phyloP scores from a whole-genome alignment of 2,329 filamentous ascomycete species.

The Fusarium sp. region DNA sequence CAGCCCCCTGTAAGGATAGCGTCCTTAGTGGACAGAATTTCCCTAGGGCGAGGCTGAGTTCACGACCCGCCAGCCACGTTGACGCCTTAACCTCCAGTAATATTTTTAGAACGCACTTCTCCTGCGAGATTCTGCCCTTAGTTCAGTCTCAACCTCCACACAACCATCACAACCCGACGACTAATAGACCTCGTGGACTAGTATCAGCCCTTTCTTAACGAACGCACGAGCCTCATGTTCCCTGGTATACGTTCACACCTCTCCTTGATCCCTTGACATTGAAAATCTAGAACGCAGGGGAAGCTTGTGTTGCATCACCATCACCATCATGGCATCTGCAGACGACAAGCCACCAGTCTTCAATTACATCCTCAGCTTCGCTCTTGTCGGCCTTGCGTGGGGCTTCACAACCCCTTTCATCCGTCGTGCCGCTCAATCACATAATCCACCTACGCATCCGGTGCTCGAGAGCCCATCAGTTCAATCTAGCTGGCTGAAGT shows the following conservation, averaged over 20 bases:
- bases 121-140: conserved; percentile 22
- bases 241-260: conserved; percentile 10
- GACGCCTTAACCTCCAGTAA: conserved; percentile 33
- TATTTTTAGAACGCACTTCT: conserved; percentile 33
- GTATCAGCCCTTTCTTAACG: not conserved
- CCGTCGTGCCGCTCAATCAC: conserved; percentile 80
- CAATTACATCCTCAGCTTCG: conserved; percentile 88
- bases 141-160: conserved; percentile 25
- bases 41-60: conserved; percentile 35
- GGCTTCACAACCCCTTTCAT: conserved; percentile 94
- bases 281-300: conserved; percentile 19
- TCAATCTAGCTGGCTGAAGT: conserved; percentile 66
- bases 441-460: conserved; percentile 69
- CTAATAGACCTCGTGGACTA: conserved; percentile 26
- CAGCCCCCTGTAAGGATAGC: conserved; percentile 23
- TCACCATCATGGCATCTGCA: conserved; percentile 14
- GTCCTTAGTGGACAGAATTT: conserved; percentile 15
- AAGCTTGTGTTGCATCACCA: conserved; percentile 12
- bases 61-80: conserved; percentile 28
- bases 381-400: conserved; percentile 92
- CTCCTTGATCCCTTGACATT: not conserved
- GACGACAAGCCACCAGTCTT: conserved; percentile 61
- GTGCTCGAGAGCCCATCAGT: conserved; percentile 61
- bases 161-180: conserved; percentile 12
- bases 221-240: conserved; percentile 35